These are phyloP conservation scores for Daedaleopsis sinensis DNA, from an alignment of 768 basidiomycete genomes.

Conservation along the genomic window DNA sequence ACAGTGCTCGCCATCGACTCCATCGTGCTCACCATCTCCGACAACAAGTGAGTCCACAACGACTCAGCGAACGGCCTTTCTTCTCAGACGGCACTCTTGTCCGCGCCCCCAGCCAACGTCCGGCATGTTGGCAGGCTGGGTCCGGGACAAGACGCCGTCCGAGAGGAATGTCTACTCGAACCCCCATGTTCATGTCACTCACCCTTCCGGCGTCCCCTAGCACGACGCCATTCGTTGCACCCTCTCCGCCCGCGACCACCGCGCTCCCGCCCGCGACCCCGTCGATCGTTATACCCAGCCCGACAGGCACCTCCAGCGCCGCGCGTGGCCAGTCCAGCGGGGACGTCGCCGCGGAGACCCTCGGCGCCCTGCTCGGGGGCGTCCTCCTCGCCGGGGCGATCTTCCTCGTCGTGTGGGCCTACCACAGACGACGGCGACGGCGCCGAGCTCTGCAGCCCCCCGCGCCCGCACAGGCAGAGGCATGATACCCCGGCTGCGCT, in stretches of 20 bases:
- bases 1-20: slow-evolving; percentile 22
- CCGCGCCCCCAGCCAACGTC: too few relatives aligned
- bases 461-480: not conserved
- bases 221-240: slow-evolving; percentile 23
- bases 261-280: slow-evolving; percentile 15
- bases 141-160: too few relatives aligned
- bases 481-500: not conserved
- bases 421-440: slow-evolving; percentile 11
- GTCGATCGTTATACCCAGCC: slow-evolving; percentile 14
- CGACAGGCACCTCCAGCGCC: not conserved
- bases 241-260: slow-evolving; percentile 17
- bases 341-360: slow-evolving; percentile 23
- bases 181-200: not conserved
- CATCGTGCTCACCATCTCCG: slow-evolving; percentile 20
- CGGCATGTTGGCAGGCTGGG: too few relatives aligned
- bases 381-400: slow-evolving; percentile 4
- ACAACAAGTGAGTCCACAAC: slow-evolving; percentile 17
- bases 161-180: not conserved
- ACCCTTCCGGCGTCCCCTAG: not conserved
- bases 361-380: slow-evolving; percentile 21
- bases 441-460: not conserved
- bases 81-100: too few relatives aligned
- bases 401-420: not conserved
- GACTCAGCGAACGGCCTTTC: too few relatives aligned
- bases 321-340: slow-evolving; percentile 16